Evolutionary conservation across 2,329 filamentous ascomycete species (phyloP).

Genomic region (Davidsoniella eucalypti): DNA sequence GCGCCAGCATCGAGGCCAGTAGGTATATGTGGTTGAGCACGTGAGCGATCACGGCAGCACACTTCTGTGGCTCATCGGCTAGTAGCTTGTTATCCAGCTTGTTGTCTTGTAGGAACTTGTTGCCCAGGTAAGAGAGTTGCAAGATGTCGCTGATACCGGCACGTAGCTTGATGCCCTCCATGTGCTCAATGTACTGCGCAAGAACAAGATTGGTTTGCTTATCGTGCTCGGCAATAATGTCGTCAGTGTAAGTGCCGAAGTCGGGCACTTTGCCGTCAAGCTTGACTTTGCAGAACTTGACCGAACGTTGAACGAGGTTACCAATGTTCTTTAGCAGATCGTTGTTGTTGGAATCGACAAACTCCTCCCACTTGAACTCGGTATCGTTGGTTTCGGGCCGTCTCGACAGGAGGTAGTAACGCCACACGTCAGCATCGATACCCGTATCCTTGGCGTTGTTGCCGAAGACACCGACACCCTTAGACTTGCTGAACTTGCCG

Average conservation of each 20-base stretch:
- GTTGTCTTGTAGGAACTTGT: constrained; percentile 35
- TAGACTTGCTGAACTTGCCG: constrained; percentile 85
- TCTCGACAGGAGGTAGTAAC: constrained; percentile 76
- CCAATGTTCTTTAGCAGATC: constrained; percentile 64
- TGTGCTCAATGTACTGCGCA: constrained; percentile 47
- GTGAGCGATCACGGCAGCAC: constrained; percentile 50
- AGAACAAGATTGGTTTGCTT: constrained; percentile 50
- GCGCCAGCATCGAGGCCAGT: constrained; percentile 59
- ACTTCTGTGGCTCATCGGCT: constrained; percentile 36
- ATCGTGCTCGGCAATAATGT: constrained; percentile 35
- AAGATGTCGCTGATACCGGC: constrained; percentile 48
- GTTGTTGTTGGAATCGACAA: constrained; percentile 75
- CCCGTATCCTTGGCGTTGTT: constrained; percentile 79
- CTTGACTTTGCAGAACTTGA: constrained; percentile 65
- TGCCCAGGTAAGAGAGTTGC: constrained; percentile 44
- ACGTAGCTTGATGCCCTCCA: constrained; percentile 57
- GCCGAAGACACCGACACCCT: constrained; percentile 80
- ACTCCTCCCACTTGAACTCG: constrained; percentile 77
- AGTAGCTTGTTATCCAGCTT: constrained; percentile 38
- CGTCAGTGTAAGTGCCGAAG: constrained; percentile 34
- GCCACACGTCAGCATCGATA: constrained; percentile 74
- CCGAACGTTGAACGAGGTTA: constrained; percentile 57
- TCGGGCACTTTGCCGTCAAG: constrained; percentile 55
- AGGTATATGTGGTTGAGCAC: constrained; percentile 73
- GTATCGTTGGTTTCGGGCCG: constrained; percentile 75